Base-by-base conservation (phyloP, 164 flowering plant genomes). In the Nymphaea thermarum region DNA sequence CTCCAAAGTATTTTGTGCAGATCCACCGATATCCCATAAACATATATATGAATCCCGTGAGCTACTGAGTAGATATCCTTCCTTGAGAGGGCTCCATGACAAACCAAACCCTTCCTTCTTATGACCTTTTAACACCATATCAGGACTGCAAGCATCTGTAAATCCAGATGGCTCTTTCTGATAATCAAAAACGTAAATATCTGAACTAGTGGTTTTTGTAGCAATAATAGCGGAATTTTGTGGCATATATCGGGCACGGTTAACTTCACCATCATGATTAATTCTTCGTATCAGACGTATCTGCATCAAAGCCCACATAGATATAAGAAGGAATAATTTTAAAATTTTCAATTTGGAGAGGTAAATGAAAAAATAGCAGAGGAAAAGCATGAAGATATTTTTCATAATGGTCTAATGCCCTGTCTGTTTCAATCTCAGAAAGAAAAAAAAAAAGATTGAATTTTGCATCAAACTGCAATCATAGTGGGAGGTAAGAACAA, bases 81-180 rank as follows among this genome's bases (percentile, higher is more conserved):
- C 80, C 77, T 82, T 94, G 4, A 82, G 70, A 4, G 88, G 84
- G 73, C 87, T 94, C 99, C 98, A 94, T 0, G 96, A 90, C 78
- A 94, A 70, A 4, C 98, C 99, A 79, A 83, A 94, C 3, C 99
- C 99, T 80, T 91, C 99, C 65, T 82, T 80, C 16, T 82, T 82
- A 76, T 94, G 99, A 67, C 99, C 99, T 77, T 70, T 82, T 69
- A 94, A 70, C 71, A 84, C 82, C 78, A 91, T 74, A 74, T 88
- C 93, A 10, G 99, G 97, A 72, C 80, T 75, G 71, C 83, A 86
- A 47, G 45, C 75, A 70, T 69, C 81, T 36, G 66, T 77, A n/a
- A 71, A 63, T 73, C 77, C 71, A 7, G 16, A 70, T 4, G 72
- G 75, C 43, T 84, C 90, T 47, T 82, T 91, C 3, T 73, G 42